A percentile compares a stretch with the other conserved stretches of the same genome.
Evolutionary conservation across 2,329 filamentous ascomycete species (phyloP).

Genomic region (Falciphora oryzae): DNA sequence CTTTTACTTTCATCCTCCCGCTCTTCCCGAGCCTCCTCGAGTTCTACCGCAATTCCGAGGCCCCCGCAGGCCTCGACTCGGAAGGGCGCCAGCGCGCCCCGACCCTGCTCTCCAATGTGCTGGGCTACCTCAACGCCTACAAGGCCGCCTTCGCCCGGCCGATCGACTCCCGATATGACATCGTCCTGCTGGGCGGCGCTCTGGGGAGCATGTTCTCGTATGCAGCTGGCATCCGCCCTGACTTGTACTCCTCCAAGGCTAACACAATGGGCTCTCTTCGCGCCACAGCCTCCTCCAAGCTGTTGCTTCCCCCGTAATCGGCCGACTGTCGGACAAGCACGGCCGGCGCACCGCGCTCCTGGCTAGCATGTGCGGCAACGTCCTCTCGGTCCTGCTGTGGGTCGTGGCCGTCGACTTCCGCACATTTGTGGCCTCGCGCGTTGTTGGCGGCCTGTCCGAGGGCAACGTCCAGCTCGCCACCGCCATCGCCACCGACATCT

Average conservation of each 20-base stretch:
- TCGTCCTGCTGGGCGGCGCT: slow-evolving; percentile 88
- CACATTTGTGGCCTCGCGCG: slow-evolving; percentile 86
- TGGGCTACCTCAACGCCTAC: slow-evolving; percentile 84
- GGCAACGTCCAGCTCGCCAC: slow-evolving; percentile 95
- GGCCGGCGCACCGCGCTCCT: slow-evolving; percentile 83
- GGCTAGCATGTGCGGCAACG: slow-evolving; percentile 88
- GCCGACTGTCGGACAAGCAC: slow-evolving; percentile 78
- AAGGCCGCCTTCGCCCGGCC: slow-evolving; percentile 88
- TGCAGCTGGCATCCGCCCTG: slow-evolving; percentile 16
- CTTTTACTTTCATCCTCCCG: slow-evolving; percentile 96
- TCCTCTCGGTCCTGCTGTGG: slow-evolving; percentile 90
- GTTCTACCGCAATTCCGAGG: slow-evolving; percentile 88
- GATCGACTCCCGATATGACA: slow-evolving; percentile 95
- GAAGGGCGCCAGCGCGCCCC: slow-evolving; percentile 34
- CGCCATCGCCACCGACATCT: slow-evolving; percentile 94
- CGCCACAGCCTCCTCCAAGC: slow-evolving; percentile 72
- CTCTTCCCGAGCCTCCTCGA: slow-evolving; percentile 92
- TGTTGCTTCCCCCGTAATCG: slow-evolving; percentile 86
- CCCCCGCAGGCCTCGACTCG: slow-evolving; percentile 37
- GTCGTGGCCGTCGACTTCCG: slow-evolving; percentile 89
- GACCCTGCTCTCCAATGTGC: slow-evolving; percentile 72
- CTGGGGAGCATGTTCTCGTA: slow-evolving; percentile 84
- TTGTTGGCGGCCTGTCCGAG: slow-evolving; percentile 91
- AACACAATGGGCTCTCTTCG: neutral
- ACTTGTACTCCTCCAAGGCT: slow-evolving; percentile 3